A percentile compares a stretch with the other conserved stretches of the same genome.
These are phyloP conservation scores for Fusarium sp. DNA, from an alignment of 2,329 filamentous ascomycete genomes.

Conservation along the genomic window DNA sequence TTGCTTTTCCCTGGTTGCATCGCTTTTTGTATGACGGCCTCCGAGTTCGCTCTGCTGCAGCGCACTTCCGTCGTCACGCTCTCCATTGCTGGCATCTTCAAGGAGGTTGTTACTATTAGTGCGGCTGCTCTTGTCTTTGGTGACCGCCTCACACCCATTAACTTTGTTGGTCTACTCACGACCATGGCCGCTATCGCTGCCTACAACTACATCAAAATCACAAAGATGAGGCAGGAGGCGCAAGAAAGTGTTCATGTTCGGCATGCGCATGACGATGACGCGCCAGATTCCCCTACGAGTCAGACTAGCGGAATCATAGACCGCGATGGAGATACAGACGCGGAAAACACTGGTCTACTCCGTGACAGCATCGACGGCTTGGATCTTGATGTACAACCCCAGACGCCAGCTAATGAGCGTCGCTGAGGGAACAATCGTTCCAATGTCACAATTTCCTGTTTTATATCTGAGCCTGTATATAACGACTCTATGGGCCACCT, in stretches of 20 bases:
- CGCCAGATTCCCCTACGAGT: slow-evolving; percentile 46
- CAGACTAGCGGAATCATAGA: slow-evolving; percentile 55
- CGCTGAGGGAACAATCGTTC: slow-evolving; percentile 27
- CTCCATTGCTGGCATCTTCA: slow-evolving; percentile 97
- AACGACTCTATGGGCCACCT: slow-evolving; percentile 16
- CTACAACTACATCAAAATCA: slow-evolving; percentile 96
- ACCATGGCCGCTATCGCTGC: slow-evolving; percentile 86
- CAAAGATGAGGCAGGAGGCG: slow-evolving; percentile 85
- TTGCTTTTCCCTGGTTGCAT: slow-evolving; percentile 90
- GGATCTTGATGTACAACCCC: slow-evolving; percentile 48
- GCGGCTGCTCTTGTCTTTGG: slow-evolving; percentile 89
- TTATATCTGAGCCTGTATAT: slow-evolving; percentile 24
- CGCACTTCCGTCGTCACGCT: slow-evolving; percentile 95
- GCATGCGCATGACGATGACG: slow-evolving; percentile 47
- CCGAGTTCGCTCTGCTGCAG: slow-evolving; percentile 93
- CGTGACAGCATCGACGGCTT: slow-evolving; percentile 49
- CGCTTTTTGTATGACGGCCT: slow-evolving; percentile 95
- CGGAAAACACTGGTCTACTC: slow-evolving; percentile 58
- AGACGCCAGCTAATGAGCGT: slow-evolving; percentile 21
- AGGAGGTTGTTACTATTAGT: slow-evolving; percentile 95
- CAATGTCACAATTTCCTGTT: slow-evolving; percentile 18
- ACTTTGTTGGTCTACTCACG: slow-evolving; percentile 85
- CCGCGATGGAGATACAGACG: slow-evolving; percentile 54
- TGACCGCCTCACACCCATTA: slow-evolving; percentile 86
- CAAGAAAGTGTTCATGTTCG: slow-evolving; percentile 58